Base-by-base conservation (phyloP, 1,139 yeast genomes). In the Zygosaccharomyces sapae region DNA sequence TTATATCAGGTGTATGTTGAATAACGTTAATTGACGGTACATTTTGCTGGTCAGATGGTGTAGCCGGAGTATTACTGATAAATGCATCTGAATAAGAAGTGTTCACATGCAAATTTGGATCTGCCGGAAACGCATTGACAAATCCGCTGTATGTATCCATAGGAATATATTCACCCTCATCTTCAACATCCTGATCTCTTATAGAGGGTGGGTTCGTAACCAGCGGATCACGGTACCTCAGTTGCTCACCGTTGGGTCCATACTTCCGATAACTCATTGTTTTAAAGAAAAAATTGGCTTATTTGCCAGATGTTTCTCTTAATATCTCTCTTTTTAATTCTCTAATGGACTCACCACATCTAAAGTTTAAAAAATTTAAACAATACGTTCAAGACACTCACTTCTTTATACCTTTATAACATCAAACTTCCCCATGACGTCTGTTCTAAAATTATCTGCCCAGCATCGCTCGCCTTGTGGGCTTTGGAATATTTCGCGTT, bases 21-120 rank as follows among this genome's bases (percentile, higher is more conserved):
- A 46, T 24, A 8, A 49, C 49, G 34, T 49, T 46, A 29, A 49
- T 49, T 9, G 49, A 46, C 10, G 52, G 52, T 37, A 46, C 40
- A 29, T 36, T 31, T 29, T 43, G 44, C 18, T 33, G 46, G 12
- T 29, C 22, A 22, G 18, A 35, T 3, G 31, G 38, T 10, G 44
- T 38, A 13, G 38, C 33, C 3, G 50, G 47, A 3, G 47, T 47
- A 37, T 46, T 45, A 13, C 45, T 47, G 9, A 52, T 42, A 38
- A 56, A 55, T 7, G 51, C 55, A 24, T 56, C 55, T 43, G 51
- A 56, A 39, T 57, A 56, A 20, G 56, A 52, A 13, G 54, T 51
- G 24, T 50, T 45, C 12, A 48, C 38, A 30, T 49, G 50, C 7
- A 52, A 41, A 27, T 40, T 47, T 20, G 50, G 42, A 42, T 48